These are phyloP conservation scores for Paxillus rubicundulus DNA, from an alignment of 768 basidiomycete species.

Conservation along the genomic window DNA sequence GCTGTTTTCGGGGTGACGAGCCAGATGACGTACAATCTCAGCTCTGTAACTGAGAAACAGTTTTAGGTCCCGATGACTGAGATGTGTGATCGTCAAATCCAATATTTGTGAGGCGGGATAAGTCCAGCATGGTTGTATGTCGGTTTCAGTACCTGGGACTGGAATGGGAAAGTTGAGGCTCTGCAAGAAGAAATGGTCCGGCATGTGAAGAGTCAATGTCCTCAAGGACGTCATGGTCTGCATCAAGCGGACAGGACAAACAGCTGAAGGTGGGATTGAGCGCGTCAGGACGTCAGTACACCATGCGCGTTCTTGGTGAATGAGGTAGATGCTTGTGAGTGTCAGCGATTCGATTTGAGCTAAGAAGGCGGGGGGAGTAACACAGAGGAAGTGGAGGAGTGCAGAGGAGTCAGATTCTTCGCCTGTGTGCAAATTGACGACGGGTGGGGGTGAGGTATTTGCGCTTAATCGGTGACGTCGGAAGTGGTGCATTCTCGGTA, in stretches of 20 bases:
- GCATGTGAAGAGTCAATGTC: slow-evolving; percentile 1
- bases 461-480: neutral
- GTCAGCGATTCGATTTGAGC: slow-evolving; percentile 3
- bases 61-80: neutral
- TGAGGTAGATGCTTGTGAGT: neutral
- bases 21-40: neutral
- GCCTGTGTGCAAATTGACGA: too few species aligned
- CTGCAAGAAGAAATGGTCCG: slow-evolving; percentile 1
- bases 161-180: neutral
- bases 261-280: neutral
- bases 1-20: neutral
- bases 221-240: slow-evolving; percentile 2
- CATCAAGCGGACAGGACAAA: slow-evolving; percentile 1
- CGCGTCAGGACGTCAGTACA: neutral
- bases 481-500: neutral
- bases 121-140: neutral
- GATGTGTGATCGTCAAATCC: neutral
- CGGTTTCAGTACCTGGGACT: neutral
- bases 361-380: neutral
- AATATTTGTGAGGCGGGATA: neutral
- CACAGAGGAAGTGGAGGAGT: slow-evolving; percentile 1
- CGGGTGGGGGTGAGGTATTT: neutral
- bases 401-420: neutral
- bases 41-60: slow-evolving; percentile 1
- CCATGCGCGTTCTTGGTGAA: neutral